Base-by-base conservation (phyloP, 306 rosid genomes). In the Quercus suber region DNA sequence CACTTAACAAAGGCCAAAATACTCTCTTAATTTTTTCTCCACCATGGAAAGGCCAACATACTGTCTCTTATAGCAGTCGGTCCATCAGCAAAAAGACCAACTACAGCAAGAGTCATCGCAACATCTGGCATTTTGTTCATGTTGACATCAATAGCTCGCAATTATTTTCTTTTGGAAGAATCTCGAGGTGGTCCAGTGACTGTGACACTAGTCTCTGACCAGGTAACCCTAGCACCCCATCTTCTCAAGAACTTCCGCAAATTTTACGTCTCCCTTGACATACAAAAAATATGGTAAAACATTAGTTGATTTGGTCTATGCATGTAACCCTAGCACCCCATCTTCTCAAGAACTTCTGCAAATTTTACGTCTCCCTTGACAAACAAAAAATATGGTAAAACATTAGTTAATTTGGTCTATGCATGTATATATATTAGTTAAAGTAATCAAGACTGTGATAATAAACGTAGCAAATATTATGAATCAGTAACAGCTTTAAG, bases 111-210 rank as follows among this genome's bases (percentile, higher is more conserved):
- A 12, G 99, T 96, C 98, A 96, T 96, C 77, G 97, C 99, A 91
- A 96, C 99, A 90, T 96, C 98, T 7, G 98, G 98, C 99, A 96
- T 96, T 91, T 96, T 96, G 91, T 96, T 96, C 99, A 96, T 96
- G 79, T 96, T 90, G 79, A 93, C 98, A 88, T 96, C 97, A 78
- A 93, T 35, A 57, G 90, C 94, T 76, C 82, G 83, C 88, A 89
- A 86, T 81, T 88, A 89, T 77, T 90, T 89, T 75, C 71, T 82
- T 75, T 79, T 84, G 2, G 88, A 83, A 86, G 98, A 83, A 79
- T 87, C 91, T 35, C 0, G 86, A 23, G 78, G 91, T 17, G 97
- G 97, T 56, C 98, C 98, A 27, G 89, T 89, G 73, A 93, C 82
- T 2, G 99, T 93, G 73, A 96, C 98, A 81, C 96, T 90, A 85